A percentile compares a stretch with the other conserved stretches of the same genome.
phyloP scores from a whole-genome alignment of 768 basidiomycete species.

The Panaeolus papilionaceus region DNA sequence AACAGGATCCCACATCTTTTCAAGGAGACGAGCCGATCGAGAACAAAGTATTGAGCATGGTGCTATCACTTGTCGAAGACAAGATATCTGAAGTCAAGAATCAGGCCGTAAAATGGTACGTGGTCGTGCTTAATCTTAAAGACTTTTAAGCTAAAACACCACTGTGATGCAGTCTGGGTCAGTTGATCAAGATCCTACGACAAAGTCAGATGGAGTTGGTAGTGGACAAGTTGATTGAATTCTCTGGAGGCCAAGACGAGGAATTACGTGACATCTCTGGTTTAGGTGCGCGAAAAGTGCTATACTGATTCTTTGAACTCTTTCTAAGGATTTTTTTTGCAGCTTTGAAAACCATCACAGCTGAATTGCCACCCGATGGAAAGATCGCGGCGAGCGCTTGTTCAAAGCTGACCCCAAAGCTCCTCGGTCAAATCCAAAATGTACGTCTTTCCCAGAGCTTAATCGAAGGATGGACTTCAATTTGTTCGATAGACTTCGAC shows the following conservation, averaged over 20 bases:
- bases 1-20: conserved; percentile 75
- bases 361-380: conserved; percentile 85
- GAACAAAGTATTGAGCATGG: conserved; percentile 82
- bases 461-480: not conserved
- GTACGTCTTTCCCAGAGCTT: conserved; percentile 45
- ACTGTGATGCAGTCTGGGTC: conserved; percentile 67
- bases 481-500: conserved; percentile 55
- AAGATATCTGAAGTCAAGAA: conserved; percentile 99
- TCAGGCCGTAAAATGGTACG: conserved; percentile 93
- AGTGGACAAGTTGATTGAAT: conserved; percentile 88
- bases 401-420: conserved; percentile 82
- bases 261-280: conserved; percentile 94
- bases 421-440: conserved; percentile 79
- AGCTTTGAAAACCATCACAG: conserved; percentile 96
- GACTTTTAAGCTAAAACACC: not conserved
- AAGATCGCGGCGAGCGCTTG: conserved; percentile 82
- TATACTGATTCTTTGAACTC: not conserved
- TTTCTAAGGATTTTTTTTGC: conserved; percentile 15
- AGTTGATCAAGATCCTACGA: conserved; percentile 88
- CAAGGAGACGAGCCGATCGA: conserved; percentile 87
- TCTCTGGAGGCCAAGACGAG: conserved; percentile 87
- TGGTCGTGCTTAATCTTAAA: conserved; percentile 2
- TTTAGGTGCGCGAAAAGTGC: conserved; percentile 64
- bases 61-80: conserved; percentile 88
- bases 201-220: conserved; percentile 85